These are phyloP conservation scores for Phragmites australis DNA, from an alignment of 176 grass and related monocot species.

Conservation along the genomic window DNA sequence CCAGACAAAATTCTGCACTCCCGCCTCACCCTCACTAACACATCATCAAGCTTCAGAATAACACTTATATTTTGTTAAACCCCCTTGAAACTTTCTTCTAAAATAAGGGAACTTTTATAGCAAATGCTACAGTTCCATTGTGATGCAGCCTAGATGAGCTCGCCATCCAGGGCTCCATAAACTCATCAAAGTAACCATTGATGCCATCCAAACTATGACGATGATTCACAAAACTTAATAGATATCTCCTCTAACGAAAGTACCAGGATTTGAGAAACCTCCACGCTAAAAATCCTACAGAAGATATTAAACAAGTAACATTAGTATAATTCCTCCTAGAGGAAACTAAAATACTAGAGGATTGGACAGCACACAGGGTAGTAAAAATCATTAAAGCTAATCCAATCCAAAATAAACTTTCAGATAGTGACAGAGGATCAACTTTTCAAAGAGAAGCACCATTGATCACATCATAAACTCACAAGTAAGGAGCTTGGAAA, in stretches of 20 bases:
- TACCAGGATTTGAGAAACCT: conserved; percentile 26
- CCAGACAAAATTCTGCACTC: conserved; percentile 14
- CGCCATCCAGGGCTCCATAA: conserved; percentile 29
- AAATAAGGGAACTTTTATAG: conserved; percentile 34
- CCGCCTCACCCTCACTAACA: conserved; percentile 32
- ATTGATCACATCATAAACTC: conserved; percentile 4
- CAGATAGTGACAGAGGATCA: background rate
- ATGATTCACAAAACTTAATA: conserved; percentile 24
- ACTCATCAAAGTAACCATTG: conserved; percentile 42
- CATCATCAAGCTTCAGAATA: conserved; percentile 31
- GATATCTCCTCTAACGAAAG: conserved; percentile 4
- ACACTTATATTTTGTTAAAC: conserved; percentile 22
- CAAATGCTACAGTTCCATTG: conserved; percentile 37
- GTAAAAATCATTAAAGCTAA: conserved; percentile 18
- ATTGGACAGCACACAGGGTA: background rate
- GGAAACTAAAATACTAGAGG: conserved; percentile 1
- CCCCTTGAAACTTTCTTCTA: conserved; percentile 39
- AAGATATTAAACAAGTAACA: conserved; percentile 35
- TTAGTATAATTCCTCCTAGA: conserved; percentile 22
- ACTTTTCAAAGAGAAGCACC: background rate
- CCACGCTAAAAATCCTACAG: conserved; percentile 31
- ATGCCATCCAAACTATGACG: conserved; percentile 34
- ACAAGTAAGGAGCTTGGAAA: background rate
- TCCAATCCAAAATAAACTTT: conserved; percentile 20
- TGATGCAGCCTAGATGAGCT: conserved; percentile 14